Conservation (phyloP, 164 flowering plant species). For the Umbilicus rupestris region DNA sequence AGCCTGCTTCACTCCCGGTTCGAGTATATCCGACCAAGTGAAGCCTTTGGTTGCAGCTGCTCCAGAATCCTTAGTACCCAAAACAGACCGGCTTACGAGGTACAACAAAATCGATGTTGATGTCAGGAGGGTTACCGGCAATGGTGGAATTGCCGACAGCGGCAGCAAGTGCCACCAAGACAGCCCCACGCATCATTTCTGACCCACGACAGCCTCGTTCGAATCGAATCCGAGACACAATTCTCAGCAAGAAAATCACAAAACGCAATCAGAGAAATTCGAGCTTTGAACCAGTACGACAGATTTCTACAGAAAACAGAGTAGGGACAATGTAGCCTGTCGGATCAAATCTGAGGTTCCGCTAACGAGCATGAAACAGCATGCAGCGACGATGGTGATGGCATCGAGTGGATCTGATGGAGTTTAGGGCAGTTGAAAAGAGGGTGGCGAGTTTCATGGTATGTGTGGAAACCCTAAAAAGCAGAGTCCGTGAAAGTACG, state of each 20-base stretch:
- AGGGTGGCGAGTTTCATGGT: conserved; percentile 1
- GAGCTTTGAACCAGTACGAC: neutral
- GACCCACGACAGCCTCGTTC: neutral
- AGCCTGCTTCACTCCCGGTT: conserved; percentile 55
- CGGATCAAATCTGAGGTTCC: neutral
- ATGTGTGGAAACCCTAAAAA: conserved; percentile 1
- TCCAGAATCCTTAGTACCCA: conserved; percentile 35
- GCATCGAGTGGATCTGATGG: neutral
- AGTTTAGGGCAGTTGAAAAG: neutral
- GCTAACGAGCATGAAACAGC: no score
- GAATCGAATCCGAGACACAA: neutral
- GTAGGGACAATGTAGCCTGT: neutral
- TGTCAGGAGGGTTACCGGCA: conserved; percentile 54
- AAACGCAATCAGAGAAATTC: no score
- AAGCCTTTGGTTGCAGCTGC: conserved; percentile 31
- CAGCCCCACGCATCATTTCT: conserved; percentile 65
- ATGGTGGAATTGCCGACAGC: conserved; percentile 90
- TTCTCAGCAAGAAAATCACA: neutral
- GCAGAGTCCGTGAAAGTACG: neutral
- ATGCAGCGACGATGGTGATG: neutral
- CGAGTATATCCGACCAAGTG: conserved; percentile 35
- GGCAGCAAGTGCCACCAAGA: conserved; percentile 75
- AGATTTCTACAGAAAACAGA: neutral
- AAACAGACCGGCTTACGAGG: conserved; percentile 45
- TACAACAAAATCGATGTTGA: no score